phyloP scores from a whole-genome alignment of 2,329 filamentous ascomycete genomes.

The Seiridium unicorne region DNA sequence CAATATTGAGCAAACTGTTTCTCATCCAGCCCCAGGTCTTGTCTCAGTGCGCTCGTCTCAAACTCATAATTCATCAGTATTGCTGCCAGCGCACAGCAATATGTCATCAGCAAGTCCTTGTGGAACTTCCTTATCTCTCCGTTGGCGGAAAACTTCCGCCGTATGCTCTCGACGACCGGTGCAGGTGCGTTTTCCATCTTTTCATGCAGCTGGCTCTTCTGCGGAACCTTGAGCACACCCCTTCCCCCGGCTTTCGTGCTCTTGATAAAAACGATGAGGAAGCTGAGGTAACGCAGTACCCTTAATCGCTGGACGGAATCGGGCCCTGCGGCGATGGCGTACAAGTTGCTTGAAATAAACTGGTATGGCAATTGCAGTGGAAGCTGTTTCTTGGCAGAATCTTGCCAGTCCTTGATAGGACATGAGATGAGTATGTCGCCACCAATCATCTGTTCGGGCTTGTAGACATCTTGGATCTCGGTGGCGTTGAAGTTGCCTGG shows the following conservation, averaged over 20 bases:
- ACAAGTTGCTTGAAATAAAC: slow-evolving; percentile 65
- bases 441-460: slow-evolving; percentile 64
- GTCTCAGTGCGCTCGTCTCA: slow-evolving; percentile 66
- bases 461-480: slow-evolving; percentile 71
- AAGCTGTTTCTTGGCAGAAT: slow-evolving; percentile 58
- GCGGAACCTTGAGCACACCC: slow-evolving; percentile 51
- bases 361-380: slow-evolving; percentile 56
- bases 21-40: slow-evolving; percentile 71
- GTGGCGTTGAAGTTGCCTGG: slow-evolving; percentile 65
- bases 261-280: slow-evolving; percentile 54
- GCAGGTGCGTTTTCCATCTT: slow-evolving; percentile 57
- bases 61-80: slow-evolving; percentile 73
- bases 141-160: slow-evolving; percentile 65
- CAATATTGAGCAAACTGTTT: slow-evolving; percentile 72
- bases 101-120: slow-evolving; percentile 68
- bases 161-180: slow-evolving; percentile 63
- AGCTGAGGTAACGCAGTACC: slow-evolving; percentile 59
- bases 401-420: slow-evolving; percentile 72
- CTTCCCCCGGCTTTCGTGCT: slow-evolving; percentile 45
- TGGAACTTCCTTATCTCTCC: slow-evolving; percentile 70
- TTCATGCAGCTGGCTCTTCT: slow-evolving; percentile 60
- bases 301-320: slow-evolving; percentile 52
- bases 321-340: slow-evolving; percentile 50
- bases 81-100: slow-evolving; percentile 69
- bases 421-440: slow-evolving; percentile 65